Conservation (phyloP, 2,329 filamentous ascomycete species). For the Fonsecaea pedrosoi region DNA sequence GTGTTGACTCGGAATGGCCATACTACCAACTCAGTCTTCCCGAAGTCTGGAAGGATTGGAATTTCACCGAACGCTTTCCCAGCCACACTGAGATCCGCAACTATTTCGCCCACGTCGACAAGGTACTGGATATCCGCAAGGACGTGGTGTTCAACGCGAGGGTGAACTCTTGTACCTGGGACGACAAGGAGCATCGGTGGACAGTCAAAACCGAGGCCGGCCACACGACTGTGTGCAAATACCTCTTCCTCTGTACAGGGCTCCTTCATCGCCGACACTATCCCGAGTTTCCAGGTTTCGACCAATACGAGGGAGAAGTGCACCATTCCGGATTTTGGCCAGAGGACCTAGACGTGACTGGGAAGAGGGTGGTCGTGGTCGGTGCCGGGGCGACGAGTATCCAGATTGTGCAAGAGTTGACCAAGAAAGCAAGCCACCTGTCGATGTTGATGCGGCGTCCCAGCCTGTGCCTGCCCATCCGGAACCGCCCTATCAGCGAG, state of each 20-base stretch:
- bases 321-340: conserved; percentile 54
- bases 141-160: no score
- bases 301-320: no score
- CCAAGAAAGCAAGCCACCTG: conserved; percentile 59
- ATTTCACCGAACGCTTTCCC: conserved; percentile 53
- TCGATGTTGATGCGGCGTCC: conserved; percentile 64
- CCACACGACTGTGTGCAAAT: no score
- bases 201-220: no score
- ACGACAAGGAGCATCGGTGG: no score
- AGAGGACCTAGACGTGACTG: conserved; percentile 59
- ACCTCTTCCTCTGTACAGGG: no score
- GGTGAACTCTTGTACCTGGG: no score
- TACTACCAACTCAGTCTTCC: conserved; percentile 62
- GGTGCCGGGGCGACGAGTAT: conserved; percentile 70
- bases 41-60: conserved; percentile 55
- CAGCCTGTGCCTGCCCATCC: conserved; percentile 65
- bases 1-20: conserved; percentile 62
- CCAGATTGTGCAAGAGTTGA: conserved; percentile 68
- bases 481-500: conserved; percentile 54
- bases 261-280: no score
- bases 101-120: no score
- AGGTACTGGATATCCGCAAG: no score
- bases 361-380: conserved; percentile 68
- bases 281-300: no score
- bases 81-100: no score